phyloP scores from a whole-genome alignment of 2,329 filamentous ascomycete species.

The Alternaria brassicicola region DNA sequence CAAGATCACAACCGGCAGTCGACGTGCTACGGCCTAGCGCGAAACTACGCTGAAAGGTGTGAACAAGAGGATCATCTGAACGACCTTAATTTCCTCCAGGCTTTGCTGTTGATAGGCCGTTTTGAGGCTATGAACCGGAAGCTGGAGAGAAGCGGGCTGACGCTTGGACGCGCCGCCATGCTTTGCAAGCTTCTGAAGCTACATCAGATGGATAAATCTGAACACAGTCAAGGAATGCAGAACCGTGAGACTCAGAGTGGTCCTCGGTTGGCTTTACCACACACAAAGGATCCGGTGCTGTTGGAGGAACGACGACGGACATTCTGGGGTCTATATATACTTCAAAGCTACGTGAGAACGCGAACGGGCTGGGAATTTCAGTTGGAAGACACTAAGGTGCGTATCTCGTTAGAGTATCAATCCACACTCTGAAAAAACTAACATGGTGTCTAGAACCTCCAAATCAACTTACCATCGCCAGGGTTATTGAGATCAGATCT shows the following conservation, averaged over 20 bases:
- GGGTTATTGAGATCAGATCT: neutral
- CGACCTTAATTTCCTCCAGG: neutral
- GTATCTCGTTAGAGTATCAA: neutral
- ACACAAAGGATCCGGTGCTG: neutral
- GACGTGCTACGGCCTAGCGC: neutral
- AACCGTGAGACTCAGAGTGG: neutral
- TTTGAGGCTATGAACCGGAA: conserved; percentile 1
- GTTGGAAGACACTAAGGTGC: neutral
- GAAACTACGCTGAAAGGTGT: neutral
- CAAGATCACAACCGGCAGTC: neutral
- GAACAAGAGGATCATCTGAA: neutral
- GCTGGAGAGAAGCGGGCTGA: conserved; percentile 3
- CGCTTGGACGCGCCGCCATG: conserved; percentile 1
- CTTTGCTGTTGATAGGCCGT: neutral
- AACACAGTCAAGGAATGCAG: neutral
- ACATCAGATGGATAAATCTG: neutral
- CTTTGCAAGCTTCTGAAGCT: conserved; percentile 1
- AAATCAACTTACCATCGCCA: neutral
- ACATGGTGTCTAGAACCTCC: neutral
- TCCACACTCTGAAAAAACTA: neutral
- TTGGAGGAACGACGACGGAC: conserved; percentile 5
- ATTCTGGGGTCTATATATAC: conserved; percentile 5
- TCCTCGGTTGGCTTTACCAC: neutral
- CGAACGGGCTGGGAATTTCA: neutral
- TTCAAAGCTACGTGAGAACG: conserved; percentile 4